Evolutionary conservation across 2,329 filamentous ascomycete species (phyloP), one percentile per base, ranked within the genome.

Genomic region (Teratosphaeria zuluensis): DNA sequence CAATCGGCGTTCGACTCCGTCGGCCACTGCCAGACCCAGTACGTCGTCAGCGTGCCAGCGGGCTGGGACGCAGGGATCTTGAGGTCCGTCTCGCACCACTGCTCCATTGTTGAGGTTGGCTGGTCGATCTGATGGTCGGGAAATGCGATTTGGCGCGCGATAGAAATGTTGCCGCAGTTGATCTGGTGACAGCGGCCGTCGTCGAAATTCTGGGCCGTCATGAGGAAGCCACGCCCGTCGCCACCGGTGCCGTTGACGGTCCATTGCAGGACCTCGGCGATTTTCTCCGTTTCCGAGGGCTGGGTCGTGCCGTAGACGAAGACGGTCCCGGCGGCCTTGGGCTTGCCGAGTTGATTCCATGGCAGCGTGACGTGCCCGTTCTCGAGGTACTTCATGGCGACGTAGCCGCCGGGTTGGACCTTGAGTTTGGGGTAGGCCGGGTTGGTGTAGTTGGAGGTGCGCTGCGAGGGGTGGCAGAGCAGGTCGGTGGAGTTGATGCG

Each of bases 11-110:
- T 68, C 8, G 70, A 60, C 6, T 63, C 65, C 14, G 83, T 86
- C 2, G 87, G 86, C 90, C 91, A 99, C 73, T 95, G 88, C 94
- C 94, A 97, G 53, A 96, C 87, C 92, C 92, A 97, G 78, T 96
- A 95, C 56, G 96, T 75, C 2, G 90, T 92, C 72, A 92, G 89
- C 31, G 81, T 80, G 52, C 84, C 84, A 9, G 78, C 72, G n/a
- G 80, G 73, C 53, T 84, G 77, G 65, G 88, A 81, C 4, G 77
- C 69, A 0, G 94, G 94, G 14, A 99, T 77, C 68, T 85, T 80
- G 54, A 96, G 77, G 69, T 94, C 86, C 38, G 86, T 86, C 73
- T 96, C 92, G 75, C 94, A 97, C 77, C 81, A 86, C 55, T 92
- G 78, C 66, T 87, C 83, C 56, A 73, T 70, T n/a, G 70, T 69